Percentiles rank a stretch among this genome's conserved stretches.
Evolutionary conservation across 345 rosid genomes (phyloP).

Genomic region (Corchorus capsularis): DNA sequence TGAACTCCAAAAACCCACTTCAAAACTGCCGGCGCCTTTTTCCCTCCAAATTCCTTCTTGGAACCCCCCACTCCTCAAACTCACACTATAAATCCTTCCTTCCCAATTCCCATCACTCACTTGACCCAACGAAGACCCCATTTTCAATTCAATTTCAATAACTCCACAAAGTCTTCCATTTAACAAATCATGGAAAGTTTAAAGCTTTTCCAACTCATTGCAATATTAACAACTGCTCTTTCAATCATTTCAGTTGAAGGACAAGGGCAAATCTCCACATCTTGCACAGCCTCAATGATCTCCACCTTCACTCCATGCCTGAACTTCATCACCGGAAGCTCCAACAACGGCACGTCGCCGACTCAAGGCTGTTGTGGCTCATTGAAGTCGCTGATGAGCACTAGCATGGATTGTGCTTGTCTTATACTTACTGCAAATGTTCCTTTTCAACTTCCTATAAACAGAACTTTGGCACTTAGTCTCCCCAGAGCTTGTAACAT

Average conservation of each 20-base stretch:
- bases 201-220: slow-evolving; percentile 26
- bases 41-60: slow-evolving; percentile 16
- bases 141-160: neutral
- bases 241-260: slow-evolving; percentile 42
- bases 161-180: neutral
- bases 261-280: slow-evolving; percentile 74
- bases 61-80: neutral
- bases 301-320: slow-evolving; percentile 80
- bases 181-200: slow-evolving; percentile 24
- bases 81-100: slow-evolving; percentile 26
- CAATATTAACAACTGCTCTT: slow-evolving; percentile 24
- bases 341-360: slow-evolving; percentile 54
- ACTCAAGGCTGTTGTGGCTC: slow-evolving; percentile 64
- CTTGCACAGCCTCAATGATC: slow-evolving; percentile 79
- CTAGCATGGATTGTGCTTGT: slow-evolving; percentile 68
- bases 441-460: slow-evolving; percentile 70
- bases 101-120: slow-evolving; percentile 19
- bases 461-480: slow-evolving; percentile 57
- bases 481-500: slow-evolving; percentile 76
- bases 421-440: slow-evolving; percentile 69
- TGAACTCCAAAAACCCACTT: slow-evolving; percentile 46
- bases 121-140: neutral
- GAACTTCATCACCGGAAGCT: slow-evolving; percentile 79
- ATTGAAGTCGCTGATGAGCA: slow-evolving; percentile 49
- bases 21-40: slow-evolving; percentile 26